A percentile compares a stretch with the other conserved stretches of the same genome.
phyloP scores from a whole-genome alignment of 306 rosid species.

The Dalbergia cochinchinensis region DNA sequence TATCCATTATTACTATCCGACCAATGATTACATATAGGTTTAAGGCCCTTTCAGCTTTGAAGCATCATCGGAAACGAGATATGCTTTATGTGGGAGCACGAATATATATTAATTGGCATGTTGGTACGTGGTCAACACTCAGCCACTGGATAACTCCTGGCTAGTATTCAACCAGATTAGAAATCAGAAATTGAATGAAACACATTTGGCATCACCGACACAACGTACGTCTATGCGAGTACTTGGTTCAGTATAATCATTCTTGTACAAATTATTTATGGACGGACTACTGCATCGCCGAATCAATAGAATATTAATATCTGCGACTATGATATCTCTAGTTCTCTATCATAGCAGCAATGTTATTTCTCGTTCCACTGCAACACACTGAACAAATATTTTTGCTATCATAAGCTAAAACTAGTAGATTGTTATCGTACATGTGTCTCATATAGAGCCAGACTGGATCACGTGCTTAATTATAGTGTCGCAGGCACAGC shows the following conservation, averaged over 20 bases:
- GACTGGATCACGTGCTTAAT: conserved; percentile 28
- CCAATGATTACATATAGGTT: no score
- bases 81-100: no score
- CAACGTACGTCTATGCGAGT: not conserved
- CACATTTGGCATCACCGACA: conserved; percentile 1
- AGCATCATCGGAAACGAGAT: no score
- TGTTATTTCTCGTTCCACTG: no score
- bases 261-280: not conserved
- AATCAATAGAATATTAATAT: not conserved
- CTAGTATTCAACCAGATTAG: not conserved
- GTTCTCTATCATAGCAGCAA: no score
- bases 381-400: no score
- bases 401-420: no score
- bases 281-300: not conserved
- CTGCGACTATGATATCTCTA: not conserved
- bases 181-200: not conserved
- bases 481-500: no score
- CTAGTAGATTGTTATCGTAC: no score
- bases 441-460: not conserved
- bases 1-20: no score
- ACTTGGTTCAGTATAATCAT: not conserved
- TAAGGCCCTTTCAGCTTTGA: no score
- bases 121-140: not conserved
- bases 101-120: not conserved
- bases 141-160: conserved; percentile 1